Evolutionary conservation across 768 basidiomycete genomes (phyloP), one percentile per base, ranked within the genome.

Genomic region (Suillus variegatus): DNA sequence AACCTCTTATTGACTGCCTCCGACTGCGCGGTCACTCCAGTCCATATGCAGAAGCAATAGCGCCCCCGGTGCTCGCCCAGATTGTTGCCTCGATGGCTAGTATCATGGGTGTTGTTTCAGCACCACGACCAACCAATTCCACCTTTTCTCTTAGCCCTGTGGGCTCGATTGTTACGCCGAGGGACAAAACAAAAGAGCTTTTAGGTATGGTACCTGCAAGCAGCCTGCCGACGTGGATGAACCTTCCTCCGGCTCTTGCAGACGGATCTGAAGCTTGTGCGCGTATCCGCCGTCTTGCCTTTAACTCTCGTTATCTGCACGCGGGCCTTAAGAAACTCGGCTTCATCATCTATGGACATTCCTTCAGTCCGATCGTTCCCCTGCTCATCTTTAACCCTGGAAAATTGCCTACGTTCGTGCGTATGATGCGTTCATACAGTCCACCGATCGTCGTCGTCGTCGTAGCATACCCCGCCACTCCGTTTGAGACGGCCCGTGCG

Each of bases 291-390:
- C 87, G 97, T 28, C 84, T 99, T 47, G 95, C 96, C 0, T 99
- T 99, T 85, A 99, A 99, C 82, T 85, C 92, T 18, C 87, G 95
- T 22, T 99, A 99, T 80, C 89, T 99, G 61, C 90, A 91, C 68
- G 84, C 84, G 7, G 97, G 89, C 1, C 84, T 99, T 62, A 82
- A 85, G 70, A 96, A 94, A 73, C 87, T 99, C 41, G 97, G 97
- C 0, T 99, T 99, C 83, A 97, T 99, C 81, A 93, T 92, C 6
- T 98, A 95, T 72, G 97, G 97, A 0, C 89, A 93, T 76, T 86
- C 88, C 43, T 88, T 94, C 69, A 95, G 93, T 32, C 96, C 97
- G 3, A 94, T 99, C 70, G 90, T 99, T 6, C 97, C 97, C 0
- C 82, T 98, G 52, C 82, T 99, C 60, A 79, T 99, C 44, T 99